Percentiles rank a stretch among this genome's conserved stretches.
phyloP scores from a whole-genome alignment of 306 rosid species.

The Sophora flavescens region DNA sequence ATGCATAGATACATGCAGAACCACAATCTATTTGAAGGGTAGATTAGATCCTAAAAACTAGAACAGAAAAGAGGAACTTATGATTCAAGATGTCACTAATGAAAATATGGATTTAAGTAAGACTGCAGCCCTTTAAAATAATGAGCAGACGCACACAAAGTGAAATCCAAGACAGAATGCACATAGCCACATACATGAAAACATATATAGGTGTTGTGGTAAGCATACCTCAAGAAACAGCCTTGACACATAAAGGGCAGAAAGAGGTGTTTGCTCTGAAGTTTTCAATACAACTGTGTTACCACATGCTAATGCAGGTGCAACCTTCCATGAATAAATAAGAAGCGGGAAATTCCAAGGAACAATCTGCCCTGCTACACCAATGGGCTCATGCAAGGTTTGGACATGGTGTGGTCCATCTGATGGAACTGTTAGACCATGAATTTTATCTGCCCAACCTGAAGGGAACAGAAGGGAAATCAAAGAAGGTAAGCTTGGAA shows the following conservation, averaged over 20 bases:
- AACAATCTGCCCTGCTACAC: constrained; percentile 83
- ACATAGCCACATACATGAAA: not conserved
- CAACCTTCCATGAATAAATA: constrained; percentile 82
- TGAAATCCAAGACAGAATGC: not conserved
- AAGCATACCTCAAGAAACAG: constrained; percentile 69
- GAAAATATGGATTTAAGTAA: not conserved
- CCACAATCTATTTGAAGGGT: not conserved
- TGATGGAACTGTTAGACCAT: constrained; percentile 77
- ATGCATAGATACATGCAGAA: constrained; percentile 3
- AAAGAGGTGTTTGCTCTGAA: constrained; percentile 84
- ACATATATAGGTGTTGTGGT: not conserved
- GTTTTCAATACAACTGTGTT: constrained; percentile 78
- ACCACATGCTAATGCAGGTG: constrained; percentile 85
- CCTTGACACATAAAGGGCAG: constrained; percentile 71
- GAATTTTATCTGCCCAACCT: constrained; percentile 93
- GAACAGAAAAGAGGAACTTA: not conserved
- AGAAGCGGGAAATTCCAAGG: constrained; percentile 92
- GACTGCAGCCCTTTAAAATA: too few relatives aligned
- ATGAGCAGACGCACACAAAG: not conserved
- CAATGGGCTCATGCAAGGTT: constrained; percentile 86
- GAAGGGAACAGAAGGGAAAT: constrained; percentile 28
- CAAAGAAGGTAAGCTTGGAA: constrained; percentile 27
- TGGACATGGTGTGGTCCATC: constrained; percentile 79
- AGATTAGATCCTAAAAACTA: not conserved
- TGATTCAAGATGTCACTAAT: not conserved